Evolutionary conservation across 2,329 filamentous ascomycete species (phyloP), one percentile per base, ranked within the genome.

Genomic region (Pestalotiopsis sp.): DNA sequence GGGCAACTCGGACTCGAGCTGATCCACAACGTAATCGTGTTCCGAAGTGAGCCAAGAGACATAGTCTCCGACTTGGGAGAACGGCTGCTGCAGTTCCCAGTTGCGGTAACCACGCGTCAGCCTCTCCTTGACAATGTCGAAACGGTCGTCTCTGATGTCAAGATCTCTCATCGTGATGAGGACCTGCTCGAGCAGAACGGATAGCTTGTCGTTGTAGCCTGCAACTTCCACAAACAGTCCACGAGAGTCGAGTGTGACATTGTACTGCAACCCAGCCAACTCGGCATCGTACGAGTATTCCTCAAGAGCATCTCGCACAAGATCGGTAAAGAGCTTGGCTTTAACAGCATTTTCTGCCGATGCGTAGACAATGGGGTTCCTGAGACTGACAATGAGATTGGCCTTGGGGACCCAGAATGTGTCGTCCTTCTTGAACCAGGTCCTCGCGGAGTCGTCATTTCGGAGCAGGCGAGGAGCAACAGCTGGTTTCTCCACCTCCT

Each of bases 371-470:
- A 97, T 81, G 0, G 94, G 92, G 69, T 91, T 97, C 74, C 91
- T 89, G 72, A 97, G 86, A 73, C 91, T 93, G 71, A 97, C 89
- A 72, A 94, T 88, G 20, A 98, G 84, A 69, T 94, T 96, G 3
- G 93, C 96, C 80, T 97, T 97, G 9, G 96, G 96, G 11, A 98
- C 96, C 95, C 95, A 98, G 81, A 98, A 99, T 0, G 91, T 94
- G 75, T 99, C 96, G 75, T 99, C 96, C 82, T 98, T 98, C 85
- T 99, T 99, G 85, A 91, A 98, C 96, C 96, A 99, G 2, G 93
- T 92, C 38, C 95, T 90, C 0, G 93, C 90, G 41, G 90, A 83
- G 5, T 91, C 86, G 73, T 98, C 95, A 74, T 97, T 94, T 73
- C 95, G 91, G 71, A 99, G 91, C 27, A 99, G 85, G 70, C 91